These are phyloP conservation scores for Aspergillus transmontanensis DNA, from an alignment of 2,329 filamentous ascomycete genomes.

Conservation along the genomic window DNA sequence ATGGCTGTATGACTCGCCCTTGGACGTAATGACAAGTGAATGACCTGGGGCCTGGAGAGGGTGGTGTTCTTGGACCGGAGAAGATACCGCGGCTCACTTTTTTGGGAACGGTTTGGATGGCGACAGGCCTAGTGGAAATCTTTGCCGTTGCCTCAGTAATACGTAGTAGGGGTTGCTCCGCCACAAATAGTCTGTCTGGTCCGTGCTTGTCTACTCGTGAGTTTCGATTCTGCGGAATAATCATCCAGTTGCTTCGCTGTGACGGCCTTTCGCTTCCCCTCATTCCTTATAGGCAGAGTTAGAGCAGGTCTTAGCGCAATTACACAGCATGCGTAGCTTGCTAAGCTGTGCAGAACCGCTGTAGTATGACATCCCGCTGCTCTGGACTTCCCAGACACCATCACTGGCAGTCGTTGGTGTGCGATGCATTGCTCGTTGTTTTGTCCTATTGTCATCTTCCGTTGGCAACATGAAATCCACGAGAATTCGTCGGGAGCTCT, in stretches of 20 bases:
- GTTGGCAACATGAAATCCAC: background rate
- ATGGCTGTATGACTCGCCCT: background rate
- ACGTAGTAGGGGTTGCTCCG: background rate
- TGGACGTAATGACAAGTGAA: background rate
- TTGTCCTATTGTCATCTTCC: background rate
- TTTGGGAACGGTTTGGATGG: background rate
- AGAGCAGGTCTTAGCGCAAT: background rate
- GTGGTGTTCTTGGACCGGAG: background rate
- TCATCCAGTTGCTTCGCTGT: no score
- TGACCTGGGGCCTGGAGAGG: background rate
- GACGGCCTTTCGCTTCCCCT: background rate
- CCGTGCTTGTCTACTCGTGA: background rate
- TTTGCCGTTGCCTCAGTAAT: background rate
- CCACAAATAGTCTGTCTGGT: background rate
- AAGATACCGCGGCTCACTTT: background rate
- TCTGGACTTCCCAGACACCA: background rate
- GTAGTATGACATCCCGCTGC: background rate
- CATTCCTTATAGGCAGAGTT: background rate
- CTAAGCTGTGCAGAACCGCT: background rate
- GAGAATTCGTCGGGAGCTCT: no score
- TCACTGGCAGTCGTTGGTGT: background rate
- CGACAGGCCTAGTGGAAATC: background rate
- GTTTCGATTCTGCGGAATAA: background rate
- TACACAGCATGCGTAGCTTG: background rate
- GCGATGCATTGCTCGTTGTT: background rate